Evolutionary conservation across 768 basidiomycete species (phyloP).

Genomic region (Termitomyces sp.): DNA sequence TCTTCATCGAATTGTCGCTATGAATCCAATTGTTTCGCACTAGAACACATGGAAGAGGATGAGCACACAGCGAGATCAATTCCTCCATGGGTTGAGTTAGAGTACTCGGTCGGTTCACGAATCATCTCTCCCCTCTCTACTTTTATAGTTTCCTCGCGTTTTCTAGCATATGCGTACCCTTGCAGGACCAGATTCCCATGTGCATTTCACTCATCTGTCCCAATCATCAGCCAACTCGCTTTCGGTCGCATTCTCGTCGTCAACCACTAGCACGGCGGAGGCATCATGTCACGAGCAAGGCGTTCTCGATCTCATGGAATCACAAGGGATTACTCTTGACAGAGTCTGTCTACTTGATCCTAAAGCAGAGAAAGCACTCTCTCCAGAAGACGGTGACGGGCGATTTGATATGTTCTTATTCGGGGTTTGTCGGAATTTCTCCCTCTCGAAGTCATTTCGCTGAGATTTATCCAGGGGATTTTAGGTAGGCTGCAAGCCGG

Average conservation of each 20-base stretch:
- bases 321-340: constrained; percentile 33
- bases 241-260: constrained; percentile 21
- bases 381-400: constrained; percentile 72
- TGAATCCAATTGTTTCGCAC: constrained; percentile 5
- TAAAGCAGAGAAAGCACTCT: constrained; percentile 61
- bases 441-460: not conserved
- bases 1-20: not conserved
- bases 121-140: constrained; percentile 1
- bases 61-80: too few relatives aligned
- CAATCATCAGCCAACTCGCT: constrained; percentile 58
- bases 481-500: constrained; percentile 32
- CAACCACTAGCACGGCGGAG: constrained; percentile 19
- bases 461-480: constrained; percentile 41
- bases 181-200: constrained; percentile 55
- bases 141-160: not conserved
- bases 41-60: too few relatives aligned
- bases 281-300: constrained; percentile 44
- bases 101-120: too few relatives aligned
- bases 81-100: too few relatives aligned
- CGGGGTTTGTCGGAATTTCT: constrained; percentile 46
- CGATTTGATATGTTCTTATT: constrained; percentile 87
- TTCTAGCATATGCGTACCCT: constrained; percentile 77
- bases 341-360: constrained; percentile 94
- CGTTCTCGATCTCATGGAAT: constrained; percentile 55
- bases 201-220: constrained; percentile 88